phyloP scores from a whole-genome alignment of 163 green algal species.

The Chloromonas sp. region DNA sequence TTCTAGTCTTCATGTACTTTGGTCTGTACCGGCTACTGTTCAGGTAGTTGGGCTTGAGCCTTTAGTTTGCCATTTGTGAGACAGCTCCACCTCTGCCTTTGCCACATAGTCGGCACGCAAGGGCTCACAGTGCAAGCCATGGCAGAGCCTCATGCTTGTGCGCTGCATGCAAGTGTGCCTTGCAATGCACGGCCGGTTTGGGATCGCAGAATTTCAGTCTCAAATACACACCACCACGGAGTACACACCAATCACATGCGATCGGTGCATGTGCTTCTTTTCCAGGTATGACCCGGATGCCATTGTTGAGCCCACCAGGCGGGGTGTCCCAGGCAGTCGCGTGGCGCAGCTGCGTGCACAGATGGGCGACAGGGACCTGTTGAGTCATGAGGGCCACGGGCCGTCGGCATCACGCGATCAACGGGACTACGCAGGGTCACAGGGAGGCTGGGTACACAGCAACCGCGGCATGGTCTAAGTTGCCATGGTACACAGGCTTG shows the following conservation, averaged over 20 bases:
- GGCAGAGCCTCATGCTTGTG: background rate
- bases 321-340: background rate
- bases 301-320: too few relatives aligned
- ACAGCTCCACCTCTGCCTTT: too few relatives aligned
- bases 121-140: background rate
- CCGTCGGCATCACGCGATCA: background rate
- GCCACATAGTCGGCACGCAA: background rate
- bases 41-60: conserved; percentile 9
- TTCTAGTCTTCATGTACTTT: conserved; percentile 46
- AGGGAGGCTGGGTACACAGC: background rate
- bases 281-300: background rate
- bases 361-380: background rate
- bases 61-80: too few relatives aligned
- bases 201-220: background rate
- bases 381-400: background rate
- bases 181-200: background rate
- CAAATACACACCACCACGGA: background rate
- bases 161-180: background rate
- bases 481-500: background rate
- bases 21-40: conserved; percentile 41
- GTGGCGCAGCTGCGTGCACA: background rate
- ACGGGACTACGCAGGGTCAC: background rate
- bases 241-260: background rate
- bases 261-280: background rate
- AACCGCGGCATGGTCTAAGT: background rate